Evolutionary conservation across 2,329 filamentous ascomycete genomes (phyloP), one percentile per base, ranked within the genome.

Genomic region (Hypoxylon sp.): DNA sequence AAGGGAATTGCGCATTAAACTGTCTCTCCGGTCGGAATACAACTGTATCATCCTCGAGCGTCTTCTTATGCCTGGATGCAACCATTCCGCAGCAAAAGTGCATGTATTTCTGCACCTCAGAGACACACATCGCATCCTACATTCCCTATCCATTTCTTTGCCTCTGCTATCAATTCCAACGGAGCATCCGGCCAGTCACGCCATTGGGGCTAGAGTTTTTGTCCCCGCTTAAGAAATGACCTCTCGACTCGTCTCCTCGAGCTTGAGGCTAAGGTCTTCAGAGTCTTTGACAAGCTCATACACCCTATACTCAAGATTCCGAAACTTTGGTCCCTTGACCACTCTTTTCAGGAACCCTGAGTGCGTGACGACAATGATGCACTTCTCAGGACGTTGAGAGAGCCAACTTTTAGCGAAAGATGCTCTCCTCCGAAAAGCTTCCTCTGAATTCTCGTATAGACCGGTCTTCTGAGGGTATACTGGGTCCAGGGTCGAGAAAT

Each of bases 381-480:
- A 75, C 60, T 76, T 74, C 57, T 78, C 76, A 2, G 71, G 67
- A 35, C 75, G 73, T 35, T 75, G 60, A 47, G 65, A 75, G 54
- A 79, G 72, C 77, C 76, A 79, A 29, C 60, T 62, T 55, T 72
- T 75, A n/a, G 66, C 76, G 31, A 77, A 65, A 13, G 62, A 51
- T 8, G 74, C 76, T 55, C 77, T 71, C 46, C 69, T 64, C 37
- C 52, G 70, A 27, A 76, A 74, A 6, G 75, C 70, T 29, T 75
- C 73, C 58, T 78, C 74, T 10, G 73, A 72, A 29, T 72, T 71
- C 29, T 73, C 73, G 53, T 78, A 79, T 35, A 79, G n/a, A 3
- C 76, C 77, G 17, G 55, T 76, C 67, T 79, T 79, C 59, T 75
- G 68, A 15, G 77, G 77, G 48, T 77, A 79, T 15, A 77, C 53